Base-by-base conservation (phyloP, 441 rosid species). In the Erodium moschatum region DNA sequence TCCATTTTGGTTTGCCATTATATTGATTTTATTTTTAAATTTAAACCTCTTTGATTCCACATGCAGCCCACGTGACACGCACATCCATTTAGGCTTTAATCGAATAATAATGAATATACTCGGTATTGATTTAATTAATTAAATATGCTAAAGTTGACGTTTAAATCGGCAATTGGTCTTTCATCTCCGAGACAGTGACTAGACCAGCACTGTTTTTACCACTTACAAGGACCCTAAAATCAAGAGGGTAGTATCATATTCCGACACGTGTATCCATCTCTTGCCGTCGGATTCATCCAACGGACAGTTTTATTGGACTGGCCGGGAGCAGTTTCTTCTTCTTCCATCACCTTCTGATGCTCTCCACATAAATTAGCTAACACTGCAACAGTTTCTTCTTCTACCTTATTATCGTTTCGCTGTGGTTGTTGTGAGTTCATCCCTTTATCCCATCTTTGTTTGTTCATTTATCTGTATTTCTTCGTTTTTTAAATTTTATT, bases 211-310 rank as follows among this genome's bases (percentile, higher is more conserved):
- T n/a, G 10, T 0, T 24, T 24, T 24, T 24, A 2, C 27, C 27
- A 24, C 27, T 19, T 11, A 12, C 40, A 67, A 2, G 27, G 6
- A 40, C n/a, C 38, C 42, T 46, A 72, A 44, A 21, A 33, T 62
- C 65, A 44, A 48, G 68, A 68, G 33, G 12, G 40, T 38, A 80
- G 27, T 24, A 24, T 62, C 42, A 42, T 46, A 11, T 12, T 3
- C 48, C 7, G 19, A 15, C 72, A 58, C 58, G 19, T 42, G 19
- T 1, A 6, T 9, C 16, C 44, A 40, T 15, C 46, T 0, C 3
- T 4, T n/a, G 2, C 86, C 86, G 81, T 81, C 21, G 0, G 83
- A 82, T 82, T 18, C 68, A 82, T 74, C 82, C 71, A 77, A 84
- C 84, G 88, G 18, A 18, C 73, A 66, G 0, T 6, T 67, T 70